Conservation (phyloP, 208 protist genomes). For the Acanthamoeba royreba region DNA sequence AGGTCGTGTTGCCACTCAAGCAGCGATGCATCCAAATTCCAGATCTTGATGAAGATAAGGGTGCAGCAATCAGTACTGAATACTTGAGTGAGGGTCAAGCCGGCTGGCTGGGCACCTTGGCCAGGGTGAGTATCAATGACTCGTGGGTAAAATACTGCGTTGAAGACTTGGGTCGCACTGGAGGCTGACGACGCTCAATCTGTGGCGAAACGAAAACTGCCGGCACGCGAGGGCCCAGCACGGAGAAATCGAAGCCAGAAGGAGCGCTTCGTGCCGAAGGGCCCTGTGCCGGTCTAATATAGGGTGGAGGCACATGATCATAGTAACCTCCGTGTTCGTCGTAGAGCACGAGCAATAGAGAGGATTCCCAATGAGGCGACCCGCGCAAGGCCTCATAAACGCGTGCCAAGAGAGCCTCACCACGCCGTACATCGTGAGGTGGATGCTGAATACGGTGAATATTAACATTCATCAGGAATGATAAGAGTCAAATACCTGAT, state of each 20-base stretch:
- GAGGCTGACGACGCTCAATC: neutral
- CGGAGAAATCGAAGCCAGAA: neutral
- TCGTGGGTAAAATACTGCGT: neutral
- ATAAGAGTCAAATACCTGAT: neutral
- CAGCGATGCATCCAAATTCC: neutral
- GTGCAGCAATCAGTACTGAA: neutral
- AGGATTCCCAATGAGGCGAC: neutral
- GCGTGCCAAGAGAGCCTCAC: neutral
- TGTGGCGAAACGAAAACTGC: neutral
- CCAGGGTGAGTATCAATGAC: neutral
- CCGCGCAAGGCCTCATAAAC: neutral
- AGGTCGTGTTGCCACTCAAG: conserved; percentile 21
- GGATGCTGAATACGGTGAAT: neutral
- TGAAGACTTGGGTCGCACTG: neutral
- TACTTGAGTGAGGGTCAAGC: neutral
- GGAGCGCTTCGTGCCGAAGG: too few relatives aligned
- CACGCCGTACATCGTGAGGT: neutral
- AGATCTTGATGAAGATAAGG: neutral
- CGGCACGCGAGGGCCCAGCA: conserved; percentile 14
- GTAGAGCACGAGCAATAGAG: neutral
- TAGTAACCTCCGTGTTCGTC: conserved; percentile 16
- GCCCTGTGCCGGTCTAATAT: neutral
- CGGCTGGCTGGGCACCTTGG: neutral
- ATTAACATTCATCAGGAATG: neutral
- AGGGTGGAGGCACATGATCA: neutral